Base-by-base conservation (phyloP, 495 filamentous ascomycete species). In the Amniculicola lignicola region DNA sequence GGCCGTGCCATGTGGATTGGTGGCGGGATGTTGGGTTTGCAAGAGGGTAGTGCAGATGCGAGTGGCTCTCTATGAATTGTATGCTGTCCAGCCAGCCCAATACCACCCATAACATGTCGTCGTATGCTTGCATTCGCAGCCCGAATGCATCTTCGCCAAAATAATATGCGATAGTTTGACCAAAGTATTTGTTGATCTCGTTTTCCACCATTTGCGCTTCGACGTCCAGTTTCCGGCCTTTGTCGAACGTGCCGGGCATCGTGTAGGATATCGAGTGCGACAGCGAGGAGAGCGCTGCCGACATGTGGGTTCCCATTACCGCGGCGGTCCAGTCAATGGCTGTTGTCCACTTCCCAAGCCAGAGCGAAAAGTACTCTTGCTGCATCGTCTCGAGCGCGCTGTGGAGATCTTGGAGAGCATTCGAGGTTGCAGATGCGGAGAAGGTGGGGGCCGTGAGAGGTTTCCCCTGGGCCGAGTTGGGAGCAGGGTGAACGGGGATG, bases 71-170 rank as follows among this genome's bases (percentile, higher is more conserved):
- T 39, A 90, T 80, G 65, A 93, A 88, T 61, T 89, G 83, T 62
- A 89, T 82, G 41, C 78, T 80, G 66, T 94, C 88, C 54, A 96
- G 76, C 92, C 92, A 97, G 48, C 85, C 87, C 38, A 97, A 75
- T 1, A 95, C 92, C 10, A 97, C 90, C 93, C 93, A 98, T 18
- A 96, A 79, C 78, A 96, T 96, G 67, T 98, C 93, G 68, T 98
- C 93, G 66, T 85, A 95, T 1, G 92, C 93, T 65, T 97, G 80
- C 29, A 78, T 81, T 16, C 89, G 79, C 24, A 97, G 74, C 16
- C 79, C 73, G 57, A 91, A 85, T 11, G 80, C 78, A 67, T 95
- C 83, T 66, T 96, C 89, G 22, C 87, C 92, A 66, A 92, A 95
- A 67, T 92, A 96, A 67, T 85, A 92, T 6, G 79, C 79, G 12